phyloP scores from a whole-genome alignment of 371 early-diverging fungal species.

The Batrachochytrium dendrobatidis region DNA sequence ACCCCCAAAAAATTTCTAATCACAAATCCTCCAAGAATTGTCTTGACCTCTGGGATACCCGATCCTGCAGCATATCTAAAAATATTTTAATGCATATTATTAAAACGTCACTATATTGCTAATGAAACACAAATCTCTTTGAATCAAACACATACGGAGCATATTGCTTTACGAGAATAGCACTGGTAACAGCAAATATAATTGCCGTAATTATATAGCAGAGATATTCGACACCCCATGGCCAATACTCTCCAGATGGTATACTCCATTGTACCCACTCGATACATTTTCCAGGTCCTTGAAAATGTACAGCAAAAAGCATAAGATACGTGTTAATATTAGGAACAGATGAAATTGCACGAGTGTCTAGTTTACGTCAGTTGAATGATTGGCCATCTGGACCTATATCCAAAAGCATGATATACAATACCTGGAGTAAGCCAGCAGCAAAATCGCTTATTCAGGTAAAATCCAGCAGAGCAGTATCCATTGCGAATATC shows the following conservation, averaged over 20 bases:
- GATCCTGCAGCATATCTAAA: conserved; percentile 34
- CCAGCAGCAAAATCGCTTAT: conserved; percentile 90
- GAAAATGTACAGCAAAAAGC: background rate
- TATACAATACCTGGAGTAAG: conserved; percentile 19
- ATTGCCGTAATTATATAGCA: conserved; percentile 22
- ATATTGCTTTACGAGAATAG: conserved; percentile 51
- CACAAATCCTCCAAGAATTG: conserved; percentile 42
- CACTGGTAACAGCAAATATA: conserved; percentile 23
- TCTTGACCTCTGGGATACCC: conserved; percentile 43
- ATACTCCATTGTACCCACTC: background rate
- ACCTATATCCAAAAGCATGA: background rate
- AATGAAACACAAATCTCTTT: too few relatives aligned
- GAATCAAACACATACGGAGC: conserved; percentile 56
- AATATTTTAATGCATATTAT: background rate
- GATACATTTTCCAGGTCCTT: background rate
- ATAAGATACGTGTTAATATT: too few relatives aligned
- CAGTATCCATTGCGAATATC: conserved; percentile 84
- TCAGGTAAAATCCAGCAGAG: conserved; percentile 70
- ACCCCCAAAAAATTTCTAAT: conserved; percentile 81
- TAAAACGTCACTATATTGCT: background rate
- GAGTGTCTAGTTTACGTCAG: conserved; percentile 4
- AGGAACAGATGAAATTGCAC: too few relatives aligned
- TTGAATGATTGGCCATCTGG: background rate
- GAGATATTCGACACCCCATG: conserved; percentile 17
- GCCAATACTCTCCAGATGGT: background rate